Evolutionary conservation across 2,329 filamentous ascomycete genomes (phyloP), one percentile per base, ranked within the genome.

Genomic region (Curvularia sp.): DNA sequence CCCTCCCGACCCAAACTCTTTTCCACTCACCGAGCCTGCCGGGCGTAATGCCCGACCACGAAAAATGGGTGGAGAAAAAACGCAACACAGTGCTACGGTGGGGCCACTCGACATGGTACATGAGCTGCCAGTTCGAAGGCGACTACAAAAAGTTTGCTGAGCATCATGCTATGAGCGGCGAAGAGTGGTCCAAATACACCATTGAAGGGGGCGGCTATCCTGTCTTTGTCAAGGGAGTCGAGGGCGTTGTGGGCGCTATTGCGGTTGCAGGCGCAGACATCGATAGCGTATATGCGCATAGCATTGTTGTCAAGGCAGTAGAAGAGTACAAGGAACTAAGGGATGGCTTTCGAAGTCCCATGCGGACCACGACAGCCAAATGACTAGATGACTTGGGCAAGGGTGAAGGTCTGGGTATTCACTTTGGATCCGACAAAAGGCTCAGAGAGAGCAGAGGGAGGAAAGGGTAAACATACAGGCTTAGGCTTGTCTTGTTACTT

Each of bases 191-290:
- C 53, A 80, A 85, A 30, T 94, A 90, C 79, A 90, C 90, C 1
- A 90, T 93, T 61, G 90, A 93, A 75, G 91, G 91, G 0, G 91
- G 91, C 21, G 91, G 83, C 0, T 86, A 91, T 62, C 91, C 91
- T 0, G 84, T 94, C 30, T 82, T 86, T 7, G 90, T 94, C 6
- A 79, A 80, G 52, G 89, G 89, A 0, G 89, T 93, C 1, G 90
- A 93, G 78, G 91, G 90, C 0, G 79, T 92, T 3, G 87, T 93
- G 8, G 91, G 86, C 0, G 87, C 92, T 1, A 86, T 93, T 23
- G 86, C 93, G 18, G 89, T 94, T 1, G 90, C 87, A 70, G 91
- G 91, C 4, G 19, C 53, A 15, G 61, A 54, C 0, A 75, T 94
- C 74, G 89, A 87, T 79, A 89, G 93, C 76, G 82, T 90, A 67